These are phyloP conservation scores for Erysiphe pulchra DNA, from an alignment of 2,329 filamentous ascomycete genomes.

Conservation along the genomic window DNA sequence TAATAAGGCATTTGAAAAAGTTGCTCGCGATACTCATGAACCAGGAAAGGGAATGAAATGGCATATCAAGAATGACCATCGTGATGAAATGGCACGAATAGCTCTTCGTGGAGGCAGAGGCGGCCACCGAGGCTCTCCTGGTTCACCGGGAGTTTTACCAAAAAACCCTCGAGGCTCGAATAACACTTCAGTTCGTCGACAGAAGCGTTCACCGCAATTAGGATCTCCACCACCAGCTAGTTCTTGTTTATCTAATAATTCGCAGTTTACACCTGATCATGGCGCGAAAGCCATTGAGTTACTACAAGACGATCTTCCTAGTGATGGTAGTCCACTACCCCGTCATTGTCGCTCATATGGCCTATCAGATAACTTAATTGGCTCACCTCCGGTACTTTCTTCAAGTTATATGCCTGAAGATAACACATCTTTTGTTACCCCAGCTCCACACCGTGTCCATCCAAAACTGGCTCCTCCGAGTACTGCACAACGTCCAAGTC, in stretches of 20 bases:
- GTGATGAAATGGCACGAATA: constrained; percentile 54
- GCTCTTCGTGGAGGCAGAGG: constrained; percentile 30
- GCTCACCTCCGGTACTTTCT: constrained; percentile 30
- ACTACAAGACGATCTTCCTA: constrained; percentile 8
- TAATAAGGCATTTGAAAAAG: constrained; percentile 85
- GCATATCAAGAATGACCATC: constrained; percentile 66
- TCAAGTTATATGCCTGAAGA: constrained; percentile 38
- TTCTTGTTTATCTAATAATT: not conserved
- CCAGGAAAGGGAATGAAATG: constrained; percentile 99
- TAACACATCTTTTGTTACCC: constrained; percentile 36
- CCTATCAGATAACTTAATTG: constrained; percentile 24
- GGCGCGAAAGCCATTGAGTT: constrained; percentile 15
- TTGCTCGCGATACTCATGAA: constrained; percentile 76
- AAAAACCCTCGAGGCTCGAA: constrained; percentile 16
- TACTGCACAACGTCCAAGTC: constrained; percentile 56
- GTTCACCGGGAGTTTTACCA: constrained; percentile 24
- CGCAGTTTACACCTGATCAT: constrained; percentile 32
- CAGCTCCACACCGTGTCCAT: constrained; percentile 45
- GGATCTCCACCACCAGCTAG: constrained; percentile 22
- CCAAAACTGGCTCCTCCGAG: constrained; percentile 56
- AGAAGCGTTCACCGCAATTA: constrained; percentile 24
- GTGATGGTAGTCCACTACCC: constrained; percentile 34
- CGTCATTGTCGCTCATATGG: constrained; percentile 23
- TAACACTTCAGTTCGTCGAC: constrained; percentile 26
- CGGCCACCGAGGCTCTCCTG: constrained; percentile 41